Conservation (phyloP, 2,329 filamentous ascomycete species). For the Xylariaceae sp. region DNA sequence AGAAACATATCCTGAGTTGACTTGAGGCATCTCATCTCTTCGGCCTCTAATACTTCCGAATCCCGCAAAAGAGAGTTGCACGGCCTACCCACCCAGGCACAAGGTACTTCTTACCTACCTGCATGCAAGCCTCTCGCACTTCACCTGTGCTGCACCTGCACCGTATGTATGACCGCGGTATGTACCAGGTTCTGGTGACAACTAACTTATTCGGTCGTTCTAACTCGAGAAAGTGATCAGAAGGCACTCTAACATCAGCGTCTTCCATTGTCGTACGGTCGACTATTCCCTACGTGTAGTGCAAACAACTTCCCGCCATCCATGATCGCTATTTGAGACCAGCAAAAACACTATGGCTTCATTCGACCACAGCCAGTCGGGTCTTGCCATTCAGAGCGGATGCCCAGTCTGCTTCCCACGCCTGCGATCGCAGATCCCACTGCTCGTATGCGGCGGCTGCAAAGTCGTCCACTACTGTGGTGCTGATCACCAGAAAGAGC, state of each 20-base stretch:
- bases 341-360: conserved; percentile 2
- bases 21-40: too few relatives aligned
- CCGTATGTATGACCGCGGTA: too few relatives aligned
- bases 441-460: conserved; percentile 25
- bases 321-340: conserved; percentile 4
- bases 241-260: background rate
- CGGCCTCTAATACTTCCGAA: too few relatives aligned
- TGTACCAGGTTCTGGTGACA: too few relatives aligned
- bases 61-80: too few relatives aligned
- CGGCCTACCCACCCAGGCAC: too few relatives aligned
- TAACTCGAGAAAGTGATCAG: too few relatives aligned
- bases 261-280: background rate
- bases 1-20: too few relatives aligned
- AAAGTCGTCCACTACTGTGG: conserved; percentile 28
- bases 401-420: conserved; percentile 13
- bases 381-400: conserved; percentile 7
- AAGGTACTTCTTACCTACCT: too few relatives aligned
- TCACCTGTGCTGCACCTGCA: too few relatives aligned
- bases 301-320: background rate
- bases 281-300: conserved; percentile 1
- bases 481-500: conserved; percentile 21
- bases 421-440: conserved; percentile 2
- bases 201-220: too few relatives aligned
- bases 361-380: conserved; percentile 4
- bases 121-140: too few relatives aligned